phyloP scores from a whole-genome alignment of 805 yeast genomes.

The Debaryomyces prosopidis region DNA sequence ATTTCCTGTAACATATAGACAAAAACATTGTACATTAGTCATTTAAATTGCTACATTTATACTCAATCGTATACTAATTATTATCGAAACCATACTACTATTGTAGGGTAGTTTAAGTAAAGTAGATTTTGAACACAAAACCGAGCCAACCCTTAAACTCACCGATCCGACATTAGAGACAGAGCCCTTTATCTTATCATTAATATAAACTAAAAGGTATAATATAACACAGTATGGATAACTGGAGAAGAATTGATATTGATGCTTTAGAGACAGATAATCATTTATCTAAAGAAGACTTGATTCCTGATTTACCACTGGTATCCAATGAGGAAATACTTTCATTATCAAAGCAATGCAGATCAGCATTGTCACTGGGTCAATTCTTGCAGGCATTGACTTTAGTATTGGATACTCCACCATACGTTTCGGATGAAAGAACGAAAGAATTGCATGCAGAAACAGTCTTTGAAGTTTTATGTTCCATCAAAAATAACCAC shows the following conservation, averaged over 20 bases:
- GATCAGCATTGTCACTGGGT: slow-evolving; percentile 68
- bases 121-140: neutral
- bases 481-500: slow-evolving; percentile 52
- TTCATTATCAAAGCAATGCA: slow-evolving; percentile 54
- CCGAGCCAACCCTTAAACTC: neutral
- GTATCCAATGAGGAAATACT: slow-evolving; percentile 51
- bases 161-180: neutral
- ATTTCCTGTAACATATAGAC: no score
- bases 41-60: no score
- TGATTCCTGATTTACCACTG: slow-evolving; percentile 54
- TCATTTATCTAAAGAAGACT: slow-evolving; percentile 62
- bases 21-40: no score
- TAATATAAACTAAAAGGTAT: no score
- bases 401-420: slow-evolving; percentile 68
- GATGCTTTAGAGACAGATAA: slow-evolving; percentile 88
- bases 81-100: no score
- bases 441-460: slow-evolving; percentile 48
- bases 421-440: slow-evolving; percentile 71
- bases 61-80: no score
- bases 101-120: neutral
- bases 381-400: slow-evolving; percentile 67
- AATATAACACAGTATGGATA: slow-evolving; percentile 45
- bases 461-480: slow-evolving; percentile 67
- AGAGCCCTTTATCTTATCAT: no score
- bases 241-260: slow-evolving; percentile 93